These are phyloP conservation scores for Pseudogymnoascus sp. DNA, from an alignment of 2,329 filamentous ascomycete genomes.

Conservation along the genomic window DNA sequence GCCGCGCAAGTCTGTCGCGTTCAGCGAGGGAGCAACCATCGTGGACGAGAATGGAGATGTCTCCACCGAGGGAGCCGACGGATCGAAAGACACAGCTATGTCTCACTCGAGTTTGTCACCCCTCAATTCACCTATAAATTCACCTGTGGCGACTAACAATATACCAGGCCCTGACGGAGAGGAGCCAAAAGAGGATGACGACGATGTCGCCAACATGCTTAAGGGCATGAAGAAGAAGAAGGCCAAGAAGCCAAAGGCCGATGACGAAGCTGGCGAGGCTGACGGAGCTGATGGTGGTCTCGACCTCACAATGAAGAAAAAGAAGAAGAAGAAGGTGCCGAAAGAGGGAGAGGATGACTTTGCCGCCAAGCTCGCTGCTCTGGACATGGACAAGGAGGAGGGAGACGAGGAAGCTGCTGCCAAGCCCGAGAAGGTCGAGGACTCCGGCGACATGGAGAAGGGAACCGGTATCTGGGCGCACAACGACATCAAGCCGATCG, in stretches of 20 bases:
- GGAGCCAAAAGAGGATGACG: constrained; percentile 24
- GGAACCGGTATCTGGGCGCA: constrained; percentile 10
- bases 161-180: constrained; percentile 31
- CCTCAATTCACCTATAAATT: constrained; percentile 44
- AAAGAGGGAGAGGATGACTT: constrained; percentile 20
- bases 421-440: constrained; percentile 40
- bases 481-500: constrained; percentile 45
- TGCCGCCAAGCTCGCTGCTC: constrained; percentile 26
- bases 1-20: constrained; percentile 87
- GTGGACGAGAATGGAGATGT: constrained; percentile 86
- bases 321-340: constrained; percentile 10
- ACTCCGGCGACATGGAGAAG: constrained; percentile 10
- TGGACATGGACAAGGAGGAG: constrained; percentile 16
- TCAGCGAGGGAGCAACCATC: constrained; percentile 78
- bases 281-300: constrained; percentile 39
- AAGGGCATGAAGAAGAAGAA: constrained; percentile 78
- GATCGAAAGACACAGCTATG: constrained; percentile 72
- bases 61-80: constrained; percentile 60
- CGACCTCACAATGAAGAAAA: constrained; percentile 28
- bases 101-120: constrained; percentile 65
- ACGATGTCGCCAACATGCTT: constrained; percentile 60
- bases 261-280: constrained; percentile 53
- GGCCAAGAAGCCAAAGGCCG: constrained; percentile 63
- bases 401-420: constrained; percentile 32
- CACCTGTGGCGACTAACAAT: constrained; percentile 40